These are phyloP conservation scores for Didymella exigua DNA, from an alignment of 2,329 filamentous ascomycete genomes.

Conservation along the genomic window DNA sequence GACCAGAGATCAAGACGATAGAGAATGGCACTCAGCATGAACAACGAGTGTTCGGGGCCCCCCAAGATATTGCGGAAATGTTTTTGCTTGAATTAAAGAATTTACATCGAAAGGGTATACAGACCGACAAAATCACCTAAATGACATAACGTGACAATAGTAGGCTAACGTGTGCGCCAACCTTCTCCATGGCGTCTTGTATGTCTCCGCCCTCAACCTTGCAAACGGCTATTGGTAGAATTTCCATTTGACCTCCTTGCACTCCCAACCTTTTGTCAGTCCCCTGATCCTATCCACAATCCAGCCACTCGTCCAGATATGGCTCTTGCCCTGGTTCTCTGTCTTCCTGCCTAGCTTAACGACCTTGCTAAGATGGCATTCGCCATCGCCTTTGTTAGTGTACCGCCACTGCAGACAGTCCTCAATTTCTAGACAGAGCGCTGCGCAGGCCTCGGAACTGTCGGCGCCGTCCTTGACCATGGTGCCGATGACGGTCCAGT, in stretches of 20 bases:
- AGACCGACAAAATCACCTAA: no score
- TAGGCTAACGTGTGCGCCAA: no score
- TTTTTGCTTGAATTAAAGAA: no score
- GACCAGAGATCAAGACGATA: no score
- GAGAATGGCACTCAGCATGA: no score
- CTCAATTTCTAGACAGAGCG: slow-evolving; percentile 32
- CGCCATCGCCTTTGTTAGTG: slow-evolving; percentile 30
- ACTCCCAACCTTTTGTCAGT: slow-evolving; percentile 32
- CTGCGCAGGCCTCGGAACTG: slow-evolving; percentile 32
- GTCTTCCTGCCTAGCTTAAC: slow-evolving; percentile 34
- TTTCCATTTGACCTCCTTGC: slow-evolving; percentile 36
- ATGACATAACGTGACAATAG: no score
- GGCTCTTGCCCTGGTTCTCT: slow-evolving; percentile 20
- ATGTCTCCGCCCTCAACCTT: no score
- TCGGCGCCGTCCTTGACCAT: slow-evolving; percentile 31
- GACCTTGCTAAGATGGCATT: slow-evolving; percentile 43
- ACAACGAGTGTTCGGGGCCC: no score
- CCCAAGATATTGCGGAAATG: no score
- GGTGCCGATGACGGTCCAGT: slow-evolving; percentile 4
- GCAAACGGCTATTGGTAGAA: slow-evolving; percentile 41
- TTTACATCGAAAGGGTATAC: no score
- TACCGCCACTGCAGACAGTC: slow-evolving; percentile 49
- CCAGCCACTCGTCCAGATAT: slow-evolving; percentile 46
- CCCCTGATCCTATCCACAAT: slow-evolving; percentile 39
- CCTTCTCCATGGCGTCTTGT: no score